Percentiles rank a stretch among this genome's conserved stretches.
Conservation (phyloP, 2,329 filamentous ascomycete species). For the Colletotrichum euphorbiae region DNA sequence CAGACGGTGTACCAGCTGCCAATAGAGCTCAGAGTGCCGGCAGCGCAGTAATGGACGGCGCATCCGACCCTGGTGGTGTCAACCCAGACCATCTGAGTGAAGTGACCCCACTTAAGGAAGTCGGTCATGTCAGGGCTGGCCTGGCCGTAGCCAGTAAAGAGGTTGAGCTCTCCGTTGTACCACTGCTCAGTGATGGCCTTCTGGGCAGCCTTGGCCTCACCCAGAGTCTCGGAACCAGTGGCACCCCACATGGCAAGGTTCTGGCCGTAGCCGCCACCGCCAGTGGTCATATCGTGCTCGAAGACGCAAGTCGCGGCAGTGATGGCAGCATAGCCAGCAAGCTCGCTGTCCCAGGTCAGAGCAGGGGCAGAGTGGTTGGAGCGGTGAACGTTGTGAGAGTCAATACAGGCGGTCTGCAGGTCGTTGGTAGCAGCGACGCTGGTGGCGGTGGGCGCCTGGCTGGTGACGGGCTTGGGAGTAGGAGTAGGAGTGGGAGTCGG, state of each 20-base stretch:
- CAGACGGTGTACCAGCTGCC: slow-evolving; percentile 83
- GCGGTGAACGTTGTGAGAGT: slow-evolving; percentile 89
- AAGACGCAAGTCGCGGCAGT: slow-evolving; percentile 78
- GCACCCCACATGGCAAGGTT: slow-evolving; percentile 81
- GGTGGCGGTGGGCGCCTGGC: slow-evolving; percentile 43
- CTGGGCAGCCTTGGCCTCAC: slow-evolving; percentile 67
- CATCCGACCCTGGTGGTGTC: slow-evolving; percentile 53
- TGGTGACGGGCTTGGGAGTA: slow-evolving; percentile 32
- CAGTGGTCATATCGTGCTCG: slow-evolving; percentile 75
- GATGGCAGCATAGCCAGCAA: slow-evolving; percentile 72
- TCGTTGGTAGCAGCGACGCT: slow-evolving; percentile 38
- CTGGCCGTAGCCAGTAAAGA: slow-evolving; percentile 67
- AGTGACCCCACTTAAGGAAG: slow-evolving; percentile 74
- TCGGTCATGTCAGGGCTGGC: slow-evolving; percentile 68
- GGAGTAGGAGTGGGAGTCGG: slow-evolving; percentile 37
- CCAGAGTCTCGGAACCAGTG: slow-evolving; percentile 55
- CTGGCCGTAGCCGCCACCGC: slow-evolving; percentile 81
- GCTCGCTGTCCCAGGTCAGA: slow-evolving; percentile 73
- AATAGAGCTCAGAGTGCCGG: slow-evolving; percentile 61
- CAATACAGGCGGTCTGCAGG: slow-evolving; percentile 60
- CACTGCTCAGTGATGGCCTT: slow-evolving; percentile 82
- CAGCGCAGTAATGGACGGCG: slow-evolving; percentile 77
- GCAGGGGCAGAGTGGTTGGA: slow-evolving; percentile 78
- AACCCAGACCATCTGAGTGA: slow-evolving; percentile 59
- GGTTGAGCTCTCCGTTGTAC: slow-evolving; percentile 84